Evolutionary conservation across 495 filamentous ascomycete genomes (phyloP), one percentile per base, ranked within the genome.

Genomic region (Platismatia glauca): DNA sequence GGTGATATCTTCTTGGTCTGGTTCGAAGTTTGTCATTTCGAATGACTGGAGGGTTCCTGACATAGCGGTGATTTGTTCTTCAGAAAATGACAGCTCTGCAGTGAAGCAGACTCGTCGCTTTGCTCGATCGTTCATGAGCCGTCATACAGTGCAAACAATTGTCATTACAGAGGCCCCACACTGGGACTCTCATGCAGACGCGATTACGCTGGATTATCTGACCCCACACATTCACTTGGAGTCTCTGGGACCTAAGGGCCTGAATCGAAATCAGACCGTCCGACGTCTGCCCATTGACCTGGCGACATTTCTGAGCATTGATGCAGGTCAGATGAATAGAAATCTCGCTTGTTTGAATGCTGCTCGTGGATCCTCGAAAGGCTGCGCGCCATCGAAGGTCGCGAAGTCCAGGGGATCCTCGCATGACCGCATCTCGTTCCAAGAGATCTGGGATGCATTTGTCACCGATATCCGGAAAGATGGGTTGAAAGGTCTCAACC

Each of bases 171-270:
- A 89, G 61, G 79, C 78, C 38, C 79, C 81, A 44, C 71, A 81
- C 2, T 84, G 82, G 73, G 73, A 72, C 62, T 77, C 61, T 8
- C 29, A 18, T 39, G 69, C 71, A 27, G 78, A 83, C 43, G 62
- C 67, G 37, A 74, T 79, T 35, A 74, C 75, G 20, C 62, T 86
- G 29, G 81, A 85, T 64, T 75, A 76, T 16, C 71, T 78, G 63
- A 82, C 77, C 35, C 76, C 88, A 57, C 88, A 91, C 68, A 79
- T 89, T 70, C 88, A 83, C 71, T 67, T 91, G 50, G 86, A 90
- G 69, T 84, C 85, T 55, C 77, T 81, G 64, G 74, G 83, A 67
- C 64, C 76, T 13, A 73, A 31, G 48, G 77, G 34, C 78, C 77
- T 35, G 73, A 76, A 58, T 76, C 79, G 63, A 78, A 34, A 75